Evolutionary conservation across 139 green algal genomes (phyloP), one percentile per base, ranked within the genome.

Genomic region (Micromonas pusilla): DNA sequence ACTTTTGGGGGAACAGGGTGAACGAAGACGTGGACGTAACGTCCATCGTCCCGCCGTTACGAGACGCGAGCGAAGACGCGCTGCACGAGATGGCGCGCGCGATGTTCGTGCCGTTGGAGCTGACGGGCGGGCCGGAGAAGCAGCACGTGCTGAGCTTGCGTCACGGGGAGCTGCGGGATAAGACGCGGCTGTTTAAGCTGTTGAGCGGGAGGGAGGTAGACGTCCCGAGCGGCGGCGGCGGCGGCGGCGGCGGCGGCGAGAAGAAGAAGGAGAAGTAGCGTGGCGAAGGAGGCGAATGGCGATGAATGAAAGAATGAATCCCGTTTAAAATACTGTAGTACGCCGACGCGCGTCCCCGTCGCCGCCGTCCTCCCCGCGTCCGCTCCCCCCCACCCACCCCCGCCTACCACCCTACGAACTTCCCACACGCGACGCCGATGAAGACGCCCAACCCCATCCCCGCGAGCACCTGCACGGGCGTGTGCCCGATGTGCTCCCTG

Each of bases 401-500:
- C n/a, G n/a, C n/a, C n/a, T n/a, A n/a, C n/a, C n/a, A n/a, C n/a
- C n/a, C n/a, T n/a, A n/a, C n/a, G n/a, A n/a, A n/a, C n/a, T n/a
- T n/a, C n/a, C n/a, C n/a, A n/a, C n/a, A 57, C 45, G 45, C 16
- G 9, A 16, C 45, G 9, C 68, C 68, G 13, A 68, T 68, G 52
- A 78, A 31, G 0, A 78, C 2, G 1, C 72, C 72, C 25, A 63
- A 45, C 52, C 68, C 1, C 28, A 23, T 52, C 1, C 72, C 72
- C 52, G 53, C 52, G 31, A 72, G 3, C 52, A 97, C 93, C 88
- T 98, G 94, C 1, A 91, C 79, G 2, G 91, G 91, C 30, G 94
- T 97, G 87, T 98, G 94, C 0, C 94, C 94, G 33, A 98, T 85
- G 79, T 97, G 91, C 86, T 98, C 94, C 73, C 96, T 96, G 26